Conservation (phyloP, 2,329 filamentous ascomycete genomes). For the Claviceps maximensis region DNA sequence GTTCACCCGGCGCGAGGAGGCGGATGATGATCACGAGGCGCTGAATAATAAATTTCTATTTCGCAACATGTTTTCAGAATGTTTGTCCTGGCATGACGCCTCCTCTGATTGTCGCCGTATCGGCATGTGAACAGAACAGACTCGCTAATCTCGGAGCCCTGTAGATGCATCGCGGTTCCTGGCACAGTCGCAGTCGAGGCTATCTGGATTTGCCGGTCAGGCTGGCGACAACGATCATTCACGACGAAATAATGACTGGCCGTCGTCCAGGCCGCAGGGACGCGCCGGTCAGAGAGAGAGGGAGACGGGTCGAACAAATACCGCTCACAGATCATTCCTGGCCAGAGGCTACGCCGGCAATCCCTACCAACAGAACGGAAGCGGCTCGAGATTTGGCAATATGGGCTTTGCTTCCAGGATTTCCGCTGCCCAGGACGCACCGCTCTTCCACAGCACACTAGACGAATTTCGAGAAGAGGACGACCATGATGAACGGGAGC, state of each 20-base stretch:
- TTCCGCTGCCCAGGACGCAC: conserved; percentile 61
- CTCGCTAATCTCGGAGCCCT: background rate
- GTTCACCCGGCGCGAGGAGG: conserved; percentile 17
- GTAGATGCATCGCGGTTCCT: conserved; percentile 93
- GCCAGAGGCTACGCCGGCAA: conserved; percentile 45
- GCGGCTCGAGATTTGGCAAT: conserved; percentile 58
- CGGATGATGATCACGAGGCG: conserved; percentile 18
- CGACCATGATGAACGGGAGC: conserved; percentile 76
- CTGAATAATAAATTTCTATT: background rate
- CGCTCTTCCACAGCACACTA: conserved; percentile 84
- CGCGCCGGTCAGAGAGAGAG: conserved; percentile 21
- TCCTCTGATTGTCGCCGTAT: background rate
- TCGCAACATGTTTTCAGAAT: conserved; percentile 56
- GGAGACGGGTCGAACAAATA: conserved; percentile 17
- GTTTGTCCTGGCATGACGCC: conserved; percentile 37
- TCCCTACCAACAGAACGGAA: conserved; percentile 68
- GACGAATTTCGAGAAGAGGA: conserved; percentile 90
- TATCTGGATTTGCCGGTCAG: conserved; percentile 55
- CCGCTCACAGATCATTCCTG: conserved; percentile 29
- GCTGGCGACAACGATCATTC: conserved; percentile 29
- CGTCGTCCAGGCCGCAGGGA: conserved; percentile 17
- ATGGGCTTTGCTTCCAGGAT: conserved; percentile 65
- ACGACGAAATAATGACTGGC: conserved; percentile 20
- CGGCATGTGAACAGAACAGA: background rate
- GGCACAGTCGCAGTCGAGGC: conserved; percentile 85